Evolutionary conservation across 2,329 filamentous ascomycete genomes (phyloP).

Genomic region (Dendryphion nanum): DNA sequence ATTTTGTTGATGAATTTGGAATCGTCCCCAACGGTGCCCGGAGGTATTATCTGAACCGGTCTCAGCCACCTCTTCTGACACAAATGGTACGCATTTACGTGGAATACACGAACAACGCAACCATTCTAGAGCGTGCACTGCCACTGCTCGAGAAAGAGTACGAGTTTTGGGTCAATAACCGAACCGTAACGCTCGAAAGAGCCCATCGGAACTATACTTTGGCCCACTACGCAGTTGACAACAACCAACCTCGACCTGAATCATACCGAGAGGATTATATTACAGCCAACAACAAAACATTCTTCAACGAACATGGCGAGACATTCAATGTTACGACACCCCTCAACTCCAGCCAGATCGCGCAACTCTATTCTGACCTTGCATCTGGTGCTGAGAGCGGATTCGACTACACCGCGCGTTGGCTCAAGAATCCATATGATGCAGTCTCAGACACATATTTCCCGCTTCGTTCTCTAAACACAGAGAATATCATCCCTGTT

Average conservation of each 20-base stretch:
- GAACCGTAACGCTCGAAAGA: constrained; percentile 54
- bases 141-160: constrained; percentile 64
- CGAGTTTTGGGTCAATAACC: constrained; percentile 61
- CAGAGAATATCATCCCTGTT: constrained; percentile 58
- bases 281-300: constrained; percentile 64
- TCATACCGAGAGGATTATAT: constrained; percentile 65
- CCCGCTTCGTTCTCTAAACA: constrained; percentile 63
- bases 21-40: constrained; percentile 69
- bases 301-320: constrained; percentile 58
- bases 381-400: constrained; percentile 66
- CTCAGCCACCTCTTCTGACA: constrained; percentile 64
- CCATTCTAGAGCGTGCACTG: constrained; percentile 59
- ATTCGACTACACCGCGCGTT: constrained; percentile 63
- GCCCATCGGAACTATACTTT: constrained; percentile 53
- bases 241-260: constrained; percentile 66
- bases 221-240: constrained; percentile 61
- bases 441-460: constrained; percentile 62
- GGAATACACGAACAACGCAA: constrained; percentile 63
- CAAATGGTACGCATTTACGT: constrained; percentile 67
- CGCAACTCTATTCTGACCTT: constrained; percentile 59
- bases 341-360: constrained; percentile 55
- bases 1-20: constrained; percentile 62
- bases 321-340: constrained; percentile 54
- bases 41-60: constrained; percentile 66
- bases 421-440: constrained; percentile 57